Conservation (phyloP, 2,329 filamentous ascomycete genomes). For the Neurospora crassa region DNA sequence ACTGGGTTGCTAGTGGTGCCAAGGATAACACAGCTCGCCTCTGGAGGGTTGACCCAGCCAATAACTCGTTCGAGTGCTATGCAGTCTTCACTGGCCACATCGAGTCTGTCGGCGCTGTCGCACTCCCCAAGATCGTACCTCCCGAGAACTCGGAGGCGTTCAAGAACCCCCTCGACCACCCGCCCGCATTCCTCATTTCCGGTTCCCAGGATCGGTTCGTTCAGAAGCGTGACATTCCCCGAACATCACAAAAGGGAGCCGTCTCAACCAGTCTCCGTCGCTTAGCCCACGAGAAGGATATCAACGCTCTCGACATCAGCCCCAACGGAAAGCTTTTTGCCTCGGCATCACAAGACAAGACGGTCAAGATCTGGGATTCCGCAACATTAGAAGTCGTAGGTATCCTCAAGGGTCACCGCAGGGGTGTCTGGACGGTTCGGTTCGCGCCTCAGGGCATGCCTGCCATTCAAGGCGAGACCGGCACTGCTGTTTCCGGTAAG, state of each 20-base stretch:
- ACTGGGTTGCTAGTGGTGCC: slow-evolving; percentile 91
- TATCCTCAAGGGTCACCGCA: slow-evolving; percentile 82
- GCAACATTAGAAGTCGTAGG: slow-evolving; percentile 86
- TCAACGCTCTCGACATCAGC: slow-evolving; percentile 85
- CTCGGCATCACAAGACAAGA: slow-evolving; percentile 92
- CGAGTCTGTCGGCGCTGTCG: slow-evolving; percentile 85
- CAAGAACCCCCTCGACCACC: slow-evolving; percentile 64
- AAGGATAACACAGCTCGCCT: slow-evolving; percentile 93
- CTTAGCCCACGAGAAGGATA: slow-evolving; percentile 97
- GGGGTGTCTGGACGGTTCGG: slow-evolving; percentile 91
- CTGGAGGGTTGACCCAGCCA: slow-evolving; percentile 75
- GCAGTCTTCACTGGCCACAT: slow-evolving; percentile 75
- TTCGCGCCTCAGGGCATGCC: slow-evolving; percentile 78
- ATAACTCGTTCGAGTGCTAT: slow-evolving; percentile 49
- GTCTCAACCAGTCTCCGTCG: slow-evolving; percentile 65
- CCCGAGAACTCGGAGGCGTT: slow-evolving; percentile 59
- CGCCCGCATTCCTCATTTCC: slow-evolving; percentile 77
- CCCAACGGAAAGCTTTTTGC: slow-evolving; percentile 72
- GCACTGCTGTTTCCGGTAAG: slow-evolving; percentile 58
- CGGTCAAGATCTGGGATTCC: slow-evolving; percentile 92
- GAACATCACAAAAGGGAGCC: slow-evolving; percentile 38
- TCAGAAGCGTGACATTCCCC: slow-evolving; percentile 82
- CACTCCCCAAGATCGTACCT: slow-evolving; percentile 64
- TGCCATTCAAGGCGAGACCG: slow-evolving; percentile 60
- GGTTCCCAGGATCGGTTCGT: slow-evolving; percentile 93